Evolutionary conservation across 805 yeast species (phyloP), one percentile per base, ranked within the genome.

Genomic region (Teunomyces panamensis): DNA sequence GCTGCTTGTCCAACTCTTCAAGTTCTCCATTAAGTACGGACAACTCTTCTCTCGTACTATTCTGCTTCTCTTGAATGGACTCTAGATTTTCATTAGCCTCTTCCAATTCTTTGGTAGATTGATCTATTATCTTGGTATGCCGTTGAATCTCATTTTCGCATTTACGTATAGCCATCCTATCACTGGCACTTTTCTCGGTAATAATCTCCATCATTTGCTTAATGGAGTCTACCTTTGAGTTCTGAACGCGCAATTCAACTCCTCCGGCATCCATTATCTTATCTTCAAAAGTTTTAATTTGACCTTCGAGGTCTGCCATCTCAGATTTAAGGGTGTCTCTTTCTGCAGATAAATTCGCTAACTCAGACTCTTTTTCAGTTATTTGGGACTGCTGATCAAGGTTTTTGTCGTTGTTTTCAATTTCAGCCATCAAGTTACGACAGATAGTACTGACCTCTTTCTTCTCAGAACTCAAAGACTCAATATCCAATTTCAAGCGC

Each of bases 251-350:
- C 53, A 94, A 73, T 51, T 83, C 83, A 7, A 87, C 84, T 50
- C 99, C 99, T 46, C 99, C 99, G 46, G 89, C 85, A 43, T 87
- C 84, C 87, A 91, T 81, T 34, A 94, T 89, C 59, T 83, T 78
- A 48, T 84, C 87, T 55, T 89, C 91, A 3, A 91, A 67, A 0
- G 56, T 73, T 9, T 75, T 73, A 35, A 94, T 86, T 48, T 78
- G 73, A 5, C 64, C 58, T 60, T 81, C 88, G 36, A 80, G 64
- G 29, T 77, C 81, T 26, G 70, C 65, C 54, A 90, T 81, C 54
- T 80, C 80, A 2, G 69, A 67, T 57, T 80, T 75, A 6, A 90
- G 62, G 3, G 54, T 56, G 1, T 55, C 52, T 41, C 56, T 58
- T 11, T 57, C 60, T 9, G 33, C 28, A 1, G 44, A 39, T 27